Evolutionary conservation across 2,329 filamentous ascomycete species (phyloP), one percentile per base, ranked within the genome.

Genomic region (Diaporthe eres): DNA sequence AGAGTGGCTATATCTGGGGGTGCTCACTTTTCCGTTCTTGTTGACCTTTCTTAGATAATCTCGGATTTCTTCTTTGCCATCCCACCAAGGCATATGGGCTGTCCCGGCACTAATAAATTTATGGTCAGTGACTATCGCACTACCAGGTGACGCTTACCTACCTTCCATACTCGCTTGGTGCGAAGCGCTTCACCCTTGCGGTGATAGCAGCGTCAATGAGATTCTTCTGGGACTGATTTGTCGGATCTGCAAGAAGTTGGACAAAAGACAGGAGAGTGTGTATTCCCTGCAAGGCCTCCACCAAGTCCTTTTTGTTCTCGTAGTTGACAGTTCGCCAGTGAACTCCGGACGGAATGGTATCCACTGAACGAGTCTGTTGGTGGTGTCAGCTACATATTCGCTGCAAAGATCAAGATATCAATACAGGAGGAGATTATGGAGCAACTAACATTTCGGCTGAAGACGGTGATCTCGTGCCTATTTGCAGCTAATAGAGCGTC

Each of bases 131-230:
- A 42, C 31, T 19, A 22, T n/a, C 37, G 3, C 13, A 5, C 25
- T 10, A 15, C 19, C 19, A 4, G 10, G 4, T 10, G 1, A 17
- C 4, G 7, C 19, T 42, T 8, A 9, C 25, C 81, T 75, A 88
- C 87, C 82, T 82, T 31, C 80, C 83, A 77, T 88, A 94, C 78
- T 94, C 92, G 49, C 89, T 90, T 2, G 91, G 90, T 1, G 92
- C 87, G 80, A 91, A 92, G 9, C 90, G 87, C 78, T 88, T 88
- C 8, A 93, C 91, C 7, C 68, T 60, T 15, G 75, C 75, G 13
- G 84, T 83, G 53, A 92, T 85, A 9, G 90, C 86, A 0, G 91
- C 92, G 74, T 93, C 89, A 71, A 93, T 89, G 63, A 93, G 82
- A 44, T 86, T 87, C 76, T 85, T 86, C 79, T 93, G 91, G 0